Evolutionary conservation across 768 basidiomycete species (phyloP).

Genomic region (Dacryopinax primogenitus): DNA sequence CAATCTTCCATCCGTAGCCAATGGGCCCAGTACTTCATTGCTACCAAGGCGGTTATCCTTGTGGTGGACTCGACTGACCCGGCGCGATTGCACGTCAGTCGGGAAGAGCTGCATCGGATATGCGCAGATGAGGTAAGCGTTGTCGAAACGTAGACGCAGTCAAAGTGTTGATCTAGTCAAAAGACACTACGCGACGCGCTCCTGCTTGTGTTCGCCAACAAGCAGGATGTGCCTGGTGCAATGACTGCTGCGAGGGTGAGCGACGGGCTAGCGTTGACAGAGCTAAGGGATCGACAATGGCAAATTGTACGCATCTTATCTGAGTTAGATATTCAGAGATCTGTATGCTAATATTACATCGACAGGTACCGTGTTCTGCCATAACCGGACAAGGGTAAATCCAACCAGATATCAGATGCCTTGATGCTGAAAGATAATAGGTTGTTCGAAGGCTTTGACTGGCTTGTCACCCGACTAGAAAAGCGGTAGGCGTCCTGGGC

Average conservation of each 20-base stretch:
- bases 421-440: background rate
- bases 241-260: constrained; percentile 27
- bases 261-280: constrained; percentile 25
- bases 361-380: constrained; percentile 8
- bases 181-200: constrained; percentile 15
- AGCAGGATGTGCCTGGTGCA: constrained; percentile 25
- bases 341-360: background rate
- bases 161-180: background rate
- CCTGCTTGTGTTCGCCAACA: constrained; percentile 24
- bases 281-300: constrained; percentile 22
- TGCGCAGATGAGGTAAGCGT: constrained; percentile 24
- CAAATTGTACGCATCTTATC: background rate
- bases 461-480: constrained; percentile 9
- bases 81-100: constrained; percentile 22
- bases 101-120: constrained; percentile 25
- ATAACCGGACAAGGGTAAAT: constrained; percentile 7
- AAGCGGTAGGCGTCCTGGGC: background rate
- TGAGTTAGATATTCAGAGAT: background rate
- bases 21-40: constrained; percentile 27
- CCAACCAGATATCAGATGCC: too few species aligned
- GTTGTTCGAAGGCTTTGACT: constrained; percentile 11
- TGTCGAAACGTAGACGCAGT: too few species aligned
- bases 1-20: constrained; percentile 23
- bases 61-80: constrained; percentile 27
- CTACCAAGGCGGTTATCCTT: constrained; percentile 26